Percentiles rank a stretch among this genome's conserved stretches.
These are phyloP conservation scores for Ganoderma boninense DNA, from an alignment of 1,284 basidiomycete genomes.

Conservation along the genomic window DNA sequence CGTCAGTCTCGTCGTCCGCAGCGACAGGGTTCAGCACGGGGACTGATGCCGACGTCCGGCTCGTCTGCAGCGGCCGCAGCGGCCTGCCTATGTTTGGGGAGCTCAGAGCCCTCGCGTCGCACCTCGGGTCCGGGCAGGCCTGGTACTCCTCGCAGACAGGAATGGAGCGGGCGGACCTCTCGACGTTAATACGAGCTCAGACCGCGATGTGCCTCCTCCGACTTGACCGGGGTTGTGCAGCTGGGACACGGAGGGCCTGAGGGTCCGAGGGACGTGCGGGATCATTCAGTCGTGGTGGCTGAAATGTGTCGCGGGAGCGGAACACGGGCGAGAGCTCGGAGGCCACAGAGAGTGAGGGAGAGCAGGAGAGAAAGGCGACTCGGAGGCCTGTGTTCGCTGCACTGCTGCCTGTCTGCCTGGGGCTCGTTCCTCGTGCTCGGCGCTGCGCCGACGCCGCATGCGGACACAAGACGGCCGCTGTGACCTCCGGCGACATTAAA, in stretches of 20 bases:
- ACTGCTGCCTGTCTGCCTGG: background rate
- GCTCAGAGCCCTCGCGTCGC: background rate
- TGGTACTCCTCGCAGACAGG: background rate
- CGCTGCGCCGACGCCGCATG: background rate
- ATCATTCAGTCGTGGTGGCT: background rate
- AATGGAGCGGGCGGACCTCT: background rate
- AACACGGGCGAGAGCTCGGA: background rate
- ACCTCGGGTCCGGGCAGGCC: background rate
- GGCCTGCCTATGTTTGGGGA: background rate
- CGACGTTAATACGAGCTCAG: background rate
- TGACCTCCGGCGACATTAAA: background rate
- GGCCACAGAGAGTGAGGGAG: background rate
- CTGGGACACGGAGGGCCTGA: background rate
- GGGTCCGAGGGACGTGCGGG: background rate
- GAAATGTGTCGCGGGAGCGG: background rate
- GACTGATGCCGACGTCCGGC: too few relatives aligned
- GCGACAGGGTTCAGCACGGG: background rate
- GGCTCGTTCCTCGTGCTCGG: background rate
- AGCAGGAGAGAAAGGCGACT: background rate
- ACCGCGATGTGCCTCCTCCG: background rate
- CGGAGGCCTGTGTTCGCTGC: background rate
- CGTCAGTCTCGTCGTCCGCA: background rate
- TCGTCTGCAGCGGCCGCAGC: background rate
- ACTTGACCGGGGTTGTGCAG: background rate
- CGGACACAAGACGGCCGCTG: background rate